Base-by-base conservation (phyloP, 2,329 filamentous ascomycete species). In the Pseudocercospora cruenta region DNA sequence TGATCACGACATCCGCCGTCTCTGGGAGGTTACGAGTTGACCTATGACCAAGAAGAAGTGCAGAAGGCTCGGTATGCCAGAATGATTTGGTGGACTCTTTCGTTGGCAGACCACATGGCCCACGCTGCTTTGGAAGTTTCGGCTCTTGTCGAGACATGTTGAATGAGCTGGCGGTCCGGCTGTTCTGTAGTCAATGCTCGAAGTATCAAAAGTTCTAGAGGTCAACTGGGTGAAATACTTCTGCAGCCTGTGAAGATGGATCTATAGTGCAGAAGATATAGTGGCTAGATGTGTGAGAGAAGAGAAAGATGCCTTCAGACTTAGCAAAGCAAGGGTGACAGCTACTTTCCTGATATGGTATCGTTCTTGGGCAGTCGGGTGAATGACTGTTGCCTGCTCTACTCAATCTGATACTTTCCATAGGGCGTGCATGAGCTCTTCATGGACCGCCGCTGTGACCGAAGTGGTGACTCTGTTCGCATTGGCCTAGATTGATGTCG, bases 31-130 rank as follows among this genome's bases (percentile, higher is more conserved):
- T 79, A 0, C 81, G 73, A 0, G 91, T 93, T 0, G 90, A 89
- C 16, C 87, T 85, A 73, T 93, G 88, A n/a, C 88, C 88, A 0
- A 88, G 78, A 4, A 94, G 83, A 64, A 84, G 82, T 60, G 83
- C 74, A 3, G 89, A 91, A 0, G 90, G 90, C 66, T 90, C 83
- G 60, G 82, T 85, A 74, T 91, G 90, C 91, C 91, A 94, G 81
- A 91, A 93, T 0, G 91, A 91, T 1, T 67, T 65, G 28, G 69
- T 74, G 4, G 73, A 75, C n/a, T 69, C 43, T 53, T 68, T 57
- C 10, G 43, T 69, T 14, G 75, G 75, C 4, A 76, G 68, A 36
- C 53, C 63, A 51, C 68, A 69, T 33, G 73, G 71, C 43, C 66
- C 36, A 19, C 68, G 67, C 16, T 69, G 67, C 49, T 54, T 67